Base-by-base conservation (phyloP, 305 asterid species). In the Vinca major region DNA sequence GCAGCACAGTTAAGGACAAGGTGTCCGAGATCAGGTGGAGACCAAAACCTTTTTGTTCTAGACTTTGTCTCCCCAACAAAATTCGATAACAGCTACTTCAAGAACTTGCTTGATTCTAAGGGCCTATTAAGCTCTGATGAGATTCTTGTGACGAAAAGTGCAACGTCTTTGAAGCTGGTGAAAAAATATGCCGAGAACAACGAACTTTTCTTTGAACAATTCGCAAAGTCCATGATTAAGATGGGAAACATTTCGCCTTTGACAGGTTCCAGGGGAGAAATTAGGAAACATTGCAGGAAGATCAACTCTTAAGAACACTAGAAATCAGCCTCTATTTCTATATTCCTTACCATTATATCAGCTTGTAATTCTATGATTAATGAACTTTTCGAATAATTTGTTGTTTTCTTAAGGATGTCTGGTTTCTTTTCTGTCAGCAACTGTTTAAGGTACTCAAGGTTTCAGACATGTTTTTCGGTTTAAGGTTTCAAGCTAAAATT, bases 11-110 rank as follows among this genome's bases (percentile, higher is more conserved):
- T 89, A 66, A 94, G 96, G 7, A 69, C 73, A 20, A 53, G 76
- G 48, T 91, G 98, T 65, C 96, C 98, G 14, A 80, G 51, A 73
- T 88, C 98, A 0, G 98, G 98, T 5, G 98, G 96, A 6, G 96
- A 91, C 37, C 93, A 87, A 70, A 91, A 82, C 67, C 82, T 91
- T 19, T 87, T 83, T 37, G 52, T 72, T 77, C 62, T 91, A 80
- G 98, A 91, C 82, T 73, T 67, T 7, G 76, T 77, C 17, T 78
- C 87, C 49, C 94, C 98, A 4, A 78, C 82, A 3, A 77, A 68
- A 71, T 89, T 91, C 49, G 98, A 91, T 64, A 91, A 91, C 81
- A 74, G 73, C 80, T 91, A 91, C 82, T 92, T 82, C 89, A 89
- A 88, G 80, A 84, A 84, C 73, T 55, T 92, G 86, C 56, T 92